These are phyloP conservation scores for Chaetomium tenue DNA, from an alignment of 495 filamentous ascomycete species.

Conservation along the genomic window DNA sequence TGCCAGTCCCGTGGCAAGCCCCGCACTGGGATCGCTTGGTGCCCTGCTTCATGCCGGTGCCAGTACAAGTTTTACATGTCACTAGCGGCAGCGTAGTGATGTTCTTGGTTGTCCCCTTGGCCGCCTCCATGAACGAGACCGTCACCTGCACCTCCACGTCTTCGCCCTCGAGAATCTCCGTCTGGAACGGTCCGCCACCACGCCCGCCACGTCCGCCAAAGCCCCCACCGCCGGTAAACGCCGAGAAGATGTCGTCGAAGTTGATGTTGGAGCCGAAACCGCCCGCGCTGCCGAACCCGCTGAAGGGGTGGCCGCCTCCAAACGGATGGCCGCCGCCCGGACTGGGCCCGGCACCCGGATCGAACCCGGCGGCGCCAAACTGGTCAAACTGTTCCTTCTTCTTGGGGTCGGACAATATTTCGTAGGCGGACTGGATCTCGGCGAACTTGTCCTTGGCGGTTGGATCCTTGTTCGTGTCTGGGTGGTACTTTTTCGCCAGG, in stretches of 20 bases:
- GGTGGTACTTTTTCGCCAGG: slow-evolving; percentile 96
- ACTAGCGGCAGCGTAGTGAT: slow-evolving; percentile 75
- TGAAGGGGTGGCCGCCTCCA: slow-evolving; percentile 60
- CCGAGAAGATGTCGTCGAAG: slow-evolving; percentile 92
- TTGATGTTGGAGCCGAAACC: slow-evolving; percentile 77
- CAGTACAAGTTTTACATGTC: slow-evolving; percentile 75
- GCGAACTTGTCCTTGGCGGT: slow-evolving; percentile 89
- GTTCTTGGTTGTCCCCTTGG: slow-evolving; percentile 77
- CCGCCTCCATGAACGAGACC: slow-evolving; percentile 94
- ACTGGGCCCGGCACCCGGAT: slow-evolving; percentile 66
- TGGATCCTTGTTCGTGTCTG: slow-evolving; percentile 94
- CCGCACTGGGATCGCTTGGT: slow-evolving; percentile 69
- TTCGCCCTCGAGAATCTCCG: slow-evolving; percentile 77
- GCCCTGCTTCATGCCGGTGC: slow-evolving; percentile 80
- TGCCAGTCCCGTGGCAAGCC: slow-evolving; percentile 81
- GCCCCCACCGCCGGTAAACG: slow-evolving; percentile 65
- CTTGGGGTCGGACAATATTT: slow-evolving; percentile 83
- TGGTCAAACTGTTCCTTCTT: slow-evolving; percentile 90
- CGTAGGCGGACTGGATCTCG: slow-evolving; percentile 89
- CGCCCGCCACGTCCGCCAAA: slow-evolving; percentile 51
- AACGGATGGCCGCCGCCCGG: slow-evolving; percentile 64
- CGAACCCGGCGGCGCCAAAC: slow-evolving; percentile 85
- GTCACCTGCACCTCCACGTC: slow-evolving; percentile 91
- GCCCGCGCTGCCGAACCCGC: slow-evolving; percentile 55
- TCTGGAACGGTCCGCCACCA: slow-evolving; percentile 61